A percentile compares a stretch with the other conserved stretches of the same genome.
Conservation (phyloP, 495 filamentous ascomycete species). For the Zalerion maritima region DNA sequence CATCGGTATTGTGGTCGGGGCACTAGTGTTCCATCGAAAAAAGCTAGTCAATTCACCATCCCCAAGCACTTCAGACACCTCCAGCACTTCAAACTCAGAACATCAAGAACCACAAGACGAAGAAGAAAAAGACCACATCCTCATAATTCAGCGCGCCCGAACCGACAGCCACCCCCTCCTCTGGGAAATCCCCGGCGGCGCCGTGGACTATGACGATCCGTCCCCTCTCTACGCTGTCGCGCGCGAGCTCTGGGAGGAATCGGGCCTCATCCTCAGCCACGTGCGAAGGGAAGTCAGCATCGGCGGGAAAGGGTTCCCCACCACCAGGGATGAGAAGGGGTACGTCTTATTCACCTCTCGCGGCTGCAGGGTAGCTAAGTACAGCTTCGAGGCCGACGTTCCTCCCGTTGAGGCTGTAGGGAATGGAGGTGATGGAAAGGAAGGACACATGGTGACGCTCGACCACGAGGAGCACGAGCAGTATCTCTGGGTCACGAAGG, state of each 20-base stretch:
- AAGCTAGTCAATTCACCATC: no score
- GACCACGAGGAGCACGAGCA: slow-evolving; percentile 29
- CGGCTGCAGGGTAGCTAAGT: slow-evolving; percentile 12
- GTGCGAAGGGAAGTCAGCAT: slow-evolving; percentile 23
- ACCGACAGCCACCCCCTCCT: slow-evolving; percentile 32
- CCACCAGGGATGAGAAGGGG: slow-evolving; percentile 5
- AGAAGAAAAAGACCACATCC: no score
- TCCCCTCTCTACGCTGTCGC: slow-evolving; percentile 32
- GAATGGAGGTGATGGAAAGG: slow-evolving; percentile 14
- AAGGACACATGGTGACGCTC: slow-evolving; percentile 18
- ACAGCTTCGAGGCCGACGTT: slow-evolving; percentile 20
- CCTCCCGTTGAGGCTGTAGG: slow-evolving; percentile 17
- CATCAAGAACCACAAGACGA: no score
- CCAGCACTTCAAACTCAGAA: no score
- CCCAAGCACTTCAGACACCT: no score
- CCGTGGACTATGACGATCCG: slow-evolving; percentile 31
- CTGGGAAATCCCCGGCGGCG: slow-evolving; percentile 45
- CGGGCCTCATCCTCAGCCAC: slow-evolving; percentile 21
- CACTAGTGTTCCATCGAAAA: no score
- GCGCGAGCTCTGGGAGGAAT: slow-evolving; percentile 44
- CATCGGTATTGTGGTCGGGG: no score
- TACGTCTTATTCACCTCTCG: slow-evolving; percentile 23
- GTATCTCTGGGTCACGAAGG: slow-evolving; percentile 29
- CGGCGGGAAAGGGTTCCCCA: slow-evolving; percentile 7
- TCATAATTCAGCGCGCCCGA: slow-evolving; percentile 37